Base-by-base conservation (phyloP, 192 early-diverging fungal species). In the Pilobolus umbonatus region DNA sequence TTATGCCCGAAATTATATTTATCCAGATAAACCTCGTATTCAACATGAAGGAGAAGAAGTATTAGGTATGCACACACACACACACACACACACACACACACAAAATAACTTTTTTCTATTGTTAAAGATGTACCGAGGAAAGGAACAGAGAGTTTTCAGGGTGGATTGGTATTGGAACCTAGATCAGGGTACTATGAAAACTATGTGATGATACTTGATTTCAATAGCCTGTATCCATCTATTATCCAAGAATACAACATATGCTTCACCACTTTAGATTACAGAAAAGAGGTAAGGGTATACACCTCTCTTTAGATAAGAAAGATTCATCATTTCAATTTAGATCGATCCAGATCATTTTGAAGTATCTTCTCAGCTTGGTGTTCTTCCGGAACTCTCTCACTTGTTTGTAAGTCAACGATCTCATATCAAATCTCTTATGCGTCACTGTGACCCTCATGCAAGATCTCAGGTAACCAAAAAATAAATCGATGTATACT, bases 191-290 rank as follows among this genome's bases (percentile, higher is more conserved):
- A 96, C 60, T 98, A 99, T 67, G 94, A 98, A 68, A 86, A 89
- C 25, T 99, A 75, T 69, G 90, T 99, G 4, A 66, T 99, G 25
- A 71, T 97, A 32, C 75, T 99, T 32, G 97, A 99, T 80, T 99
- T 99, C 70, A 98, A 98, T 80, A 90, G 88, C 74, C 84, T 99
- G 83, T 98, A 99, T 64, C 95, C 97, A 52, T 95, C 95, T 25
- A 98, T 99, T 48, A 98, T 99, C 64, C 95, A 98, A 67, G 97
- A 99, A 68, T 99, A 89, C 79, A 99, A 99, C 65, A 92, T 99
- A 55, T 98, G 95, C 75, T 99, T 99, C 62, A 99, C 97, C 8
- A 99, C 97, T 1, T 36, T 31, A 21, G 19, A 54, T 5, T n/a
- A 49, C 14, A 6, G 25, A 22, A 15, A 49, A 1, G 3, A 28